Conservation (phyloP, 768 basidiomycete species). For the Coprinopsis strossmayeri region DNA sequence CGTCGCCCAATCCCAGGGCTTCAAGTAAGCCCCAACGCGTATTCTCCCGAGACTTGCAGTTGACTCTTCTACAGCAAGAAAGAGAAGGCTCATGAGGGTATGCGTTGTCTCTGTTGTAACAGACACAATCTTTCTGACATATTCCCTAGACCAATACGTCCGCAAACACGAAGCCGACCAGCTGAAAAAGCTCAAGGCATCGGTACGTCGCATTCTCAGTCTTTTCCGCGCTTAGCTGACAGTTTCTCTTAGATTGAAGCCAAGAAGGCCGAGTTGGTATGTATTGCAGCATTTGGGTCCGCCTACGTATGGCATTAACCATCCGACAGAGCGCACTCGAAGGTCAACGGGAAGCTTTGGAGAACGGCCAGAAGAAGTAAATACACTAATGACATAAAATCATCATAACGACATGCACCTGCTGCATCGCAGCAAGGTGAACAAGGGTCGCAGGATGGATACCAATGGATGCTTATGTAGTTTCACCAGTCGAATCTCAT, state of each 20-base stretch:
- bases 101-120: neutral
- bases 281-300: constrained; percentile 1
- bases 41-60: constrained; percentile 10
- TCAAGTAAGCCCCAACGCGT: constrained; percentile 39
- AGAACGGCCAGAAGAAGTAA: constrained; percentile 14
- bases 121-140: neutral
- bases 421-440: no score
- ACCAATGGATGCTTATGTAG: no score
- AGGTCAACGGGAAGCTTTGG: constrained; percentile 19
- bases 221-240: no score
- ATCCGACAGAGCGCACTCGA: constrained; percentile 20
- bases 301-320: neutral
- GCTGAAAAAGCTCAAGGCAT: constrained; percentile 49
- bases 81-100: constrained; percentile 62
- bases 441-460: no score
- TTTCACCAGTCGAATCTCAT: no score
- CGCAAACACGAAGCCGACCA: constrained; percentile 52
- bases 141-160: constrained; percentile 53
- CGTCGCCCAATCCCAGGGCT: constrained; percentile 56
- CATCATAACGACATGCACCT: no score
- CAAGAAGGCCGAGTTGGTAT: constrained; percentile 30
- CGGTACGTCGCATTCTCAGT: constrained; percentile 41
- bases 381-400: no score
- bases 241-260: constrained; percentile 24
- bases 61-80: constrained; percentile 45